phyloP scores from a whole-genome alignment of 208 protist species.

The Leishmania tropica region DNA sequence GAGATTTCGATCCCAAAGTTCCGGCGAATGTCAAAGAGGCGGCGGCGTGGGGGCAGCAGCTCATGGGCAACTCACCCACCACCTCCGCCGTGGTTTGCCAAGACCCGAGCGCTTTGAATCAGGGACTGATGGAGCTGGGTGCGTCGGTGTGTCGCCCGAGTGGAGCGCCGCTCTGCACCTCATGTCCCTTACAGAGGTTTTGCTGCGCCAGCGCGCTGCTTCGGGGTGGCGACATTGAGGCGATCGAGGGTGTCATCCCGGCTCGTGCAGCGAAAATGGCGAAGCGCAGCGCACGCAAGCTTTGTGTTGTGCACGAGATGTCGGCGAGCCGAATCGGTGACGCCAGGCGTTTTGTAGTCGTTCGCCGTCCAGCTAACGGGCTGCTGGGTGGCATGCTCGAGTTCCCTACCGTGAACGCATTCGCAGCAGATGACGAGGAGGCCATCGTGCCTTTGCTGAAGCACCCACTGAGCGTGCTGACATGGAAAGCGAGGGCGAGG shows the following conservation, averaged over 20 bases:
- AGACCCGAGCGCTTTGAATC: conserved; percentile 78
- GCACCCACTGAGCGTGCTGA: conserved; percentile 12
- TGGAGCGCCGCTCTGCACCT: conserved; percentile 62
- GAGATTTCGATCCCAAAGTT: conserved; percentile 78
- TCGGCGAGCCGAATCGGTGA: neutral
- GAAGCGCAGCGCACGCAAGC: conserved; percentile 58
- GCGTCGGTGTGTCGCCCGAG: conserved; percentile 81
- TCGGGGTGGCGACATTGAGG: conserved; percentile 43
- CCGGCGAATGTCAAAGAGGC: conserved; percentile 61
- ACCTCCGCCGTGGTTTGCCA: conserved; percentile 22
- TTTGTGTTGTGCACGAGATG: conserved; percentile 81
- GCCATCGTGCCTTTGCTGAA: neutral
- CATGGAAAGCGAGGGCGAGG: neutral
- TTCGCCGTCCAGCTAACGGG: conserved; percentile 55
- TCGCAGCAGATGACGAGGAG: neutral
- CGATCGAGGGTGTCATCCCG: conserved; percentile 84
- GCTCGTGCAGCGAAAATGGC: conserved; percentile 39
- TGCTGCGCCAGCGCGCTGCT: conserved; percentile 56
- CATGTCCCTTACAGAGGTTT: conserved; percentile 65
- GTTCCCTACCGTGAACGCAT: conserved; percentile 52
- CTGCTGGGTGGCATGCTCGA: conserved; percentile 89
- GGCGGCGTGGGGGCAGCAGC: conserved; percentile 52
- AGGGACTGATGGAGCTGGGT: conserved; percentile 95
- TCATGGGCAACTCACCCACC: conserved; percentile 46
- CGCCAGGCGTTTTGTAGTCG: conserved; percentile 55